Percentiles rank a stretch among this genome's conserved stretches.
Evolutionary conservation across 2,329 filamentous ascomycete species (phyloP).

Genomic region (Chrysosporium keratinophilum): DNA sequence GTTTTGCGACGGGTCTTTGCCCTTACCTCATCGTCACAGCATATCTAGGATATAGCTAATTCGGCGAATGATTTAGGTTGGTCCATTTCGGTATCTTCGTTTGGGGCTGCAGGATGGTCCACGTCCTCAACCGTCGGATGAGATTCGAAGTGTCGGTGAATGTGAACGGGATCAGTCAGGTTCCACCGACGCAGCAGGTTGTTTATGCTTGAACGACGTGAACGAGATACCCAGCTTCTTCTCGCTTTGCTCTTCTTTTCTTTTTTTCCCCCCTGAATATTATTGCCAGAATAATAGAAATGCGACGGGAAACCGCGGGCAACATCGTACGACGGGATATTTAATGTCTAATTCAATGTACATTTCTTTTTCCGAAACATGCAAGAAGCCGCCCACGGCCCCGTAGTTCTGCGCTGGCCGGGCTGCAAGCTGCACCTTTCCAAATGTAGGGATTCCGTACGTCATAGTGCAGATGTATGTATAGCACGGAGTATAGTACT

Average conservation of each 20-base stretch:
- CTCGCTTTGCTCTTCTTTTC: not conserved
- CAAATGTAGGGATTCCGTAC: no score
- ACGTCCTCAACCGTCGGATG: not conserved
- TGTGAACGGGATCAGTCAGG: not conserved
- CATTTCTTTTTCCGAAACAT: not conserved
- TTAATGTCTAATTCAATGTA: not conserved
- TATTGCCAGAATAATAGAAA: no score
- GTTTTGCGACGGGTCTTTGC: not conserved
- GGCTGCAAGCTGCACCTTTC: no score
- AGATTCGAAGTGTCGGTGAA: conserved; percentile 9
- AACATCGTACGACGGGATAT: not conserved
- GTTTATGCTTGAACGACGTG: not conserved
- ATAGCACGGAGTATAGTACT: not conserved
- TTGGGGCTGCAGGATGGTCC: conserved; percentile 10
- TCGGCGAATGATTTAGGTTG: not conserved
- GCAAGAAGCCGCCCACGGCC: no score
- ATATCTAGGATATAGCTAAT: not conserved
- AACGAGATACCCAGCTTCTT: no score
- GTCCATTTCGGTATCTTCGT: conserved; percentile 10
- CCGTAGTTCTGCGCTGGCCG: no score
- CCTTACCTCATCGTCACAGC: not conserved
- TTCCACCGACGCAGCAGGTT: not conserved
- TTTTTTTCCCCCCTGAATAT: not conserved
- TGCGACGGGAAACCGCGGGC: no score
- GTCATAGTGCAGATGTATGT: no score